These are phyloP conservation scores for Trichoderma erinaceum DNA, from an alignment of 495 filamentous ascomycete species.

Conservation along the genomic window DNA sequence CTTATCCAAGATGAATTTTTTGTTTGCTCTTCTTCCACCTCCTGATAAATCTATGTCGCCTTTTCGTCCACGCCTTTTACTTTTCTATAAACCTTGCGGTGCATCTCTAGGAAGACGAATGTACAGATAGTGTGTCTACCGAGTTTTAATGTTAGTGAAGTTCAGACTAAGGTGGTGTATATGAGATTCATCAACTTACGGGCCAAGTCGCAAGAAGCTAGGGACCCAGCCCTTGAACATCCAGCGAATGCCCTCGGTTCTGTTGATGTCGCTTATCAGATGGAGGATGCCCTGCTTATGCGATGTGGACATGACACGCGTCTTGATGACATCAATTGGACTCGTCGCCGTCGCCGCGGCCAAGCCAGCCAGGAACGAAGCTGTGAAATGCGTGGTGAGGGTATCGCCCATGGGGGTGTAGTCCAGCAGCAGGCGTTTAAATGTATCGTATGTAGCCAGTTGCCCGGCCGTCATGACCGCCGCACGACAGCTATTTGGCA, in stretches of 20 bases:
- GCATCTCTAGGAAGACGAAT: conserved; percentile 90
- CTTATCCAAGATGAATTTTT: neutral
- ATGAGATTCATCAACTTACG: conserved; percentile 33
- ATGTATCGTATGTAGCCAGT: conserved; percentile 83
- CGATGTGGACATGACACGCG: conserved; percentile 77
- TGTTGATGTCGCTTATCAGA: conserved; percentile 62
- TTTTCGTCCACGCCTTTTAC: conserved; percentile 41
- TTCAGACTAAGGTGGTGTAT: neutral
- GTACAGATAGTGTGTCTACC: conserved; percentile 79
- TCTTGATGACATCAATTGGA: conserved; percentile 97
- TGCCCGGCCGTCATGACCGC: conserved; percentile 92
- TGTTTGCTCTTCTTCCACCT: neutral
- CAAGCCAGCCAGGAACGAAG: conserved; percentile 81
- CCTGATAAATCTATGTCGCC: neutral
- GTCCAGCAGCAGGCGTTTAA: conserved; percentile 72
- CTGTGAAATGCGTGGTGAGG: conserved; percentile 77
- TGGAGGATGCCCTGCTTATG: conserved; percentile 52
- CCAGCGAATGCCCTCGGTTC: conserved; percentile 76
- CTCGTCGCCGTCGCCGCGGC: conserved; percentile 93
- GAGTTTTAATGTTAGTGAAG: conserved; percentile 7
- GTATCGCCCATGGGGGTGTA: conserved; percentile 66
- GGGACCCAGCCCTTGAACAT: conserved; percentile 98
- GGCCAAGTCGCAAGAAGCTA: conserved; percentile 83
- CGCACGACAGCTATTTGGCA: conserved; percentile 84
- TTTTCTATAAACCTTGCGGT: conserved; percentile 62